Evolutionary conservation across 2,329 filamentous ascomycete genomes (phyloP).

Genomic region (Penicillium sp.): DNA sequence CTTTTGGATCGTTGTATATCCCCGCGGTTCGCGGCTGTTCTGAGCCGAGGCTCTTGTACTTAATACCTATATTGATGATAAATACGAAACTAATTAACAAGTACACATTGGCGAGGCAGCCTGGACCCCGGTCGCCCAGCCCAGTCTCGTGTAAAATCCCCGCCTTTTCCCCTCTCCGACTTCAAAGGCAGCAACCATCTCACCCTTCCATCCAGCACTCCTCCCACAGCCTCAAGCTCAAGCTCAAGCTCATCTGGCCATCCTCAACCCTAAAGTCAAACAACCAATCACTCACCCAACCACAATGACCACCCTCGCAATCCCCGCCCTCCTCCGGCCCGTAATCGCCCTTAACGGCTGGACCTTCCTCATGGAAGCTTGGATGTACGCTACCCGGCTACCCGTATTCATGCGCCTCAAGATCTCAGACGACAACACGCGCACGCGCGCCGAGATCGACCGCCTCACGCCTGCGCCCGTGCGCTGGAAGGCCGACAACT

Average conservation of each 20-base stretch:
- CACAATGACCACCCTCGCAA: conserved; percentile 6
- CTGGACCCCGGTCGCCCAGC: no score
- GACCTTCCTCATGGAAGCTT: conserved; percentile 49
- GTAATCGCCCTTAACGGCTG: conserved; percentile 43
- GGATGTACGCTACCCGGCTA: conserved; percentile 48
- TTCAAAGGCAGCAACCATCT: no score
- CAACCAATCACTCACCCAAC: neutral
- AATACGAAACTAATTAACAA: no score
- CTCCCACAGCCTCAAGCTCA: no score
- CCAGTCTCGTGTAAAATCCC: no score
- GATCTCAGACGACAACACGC: conserved; percentile 15
- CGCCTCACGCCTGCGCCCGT: conserved; percentile 31
- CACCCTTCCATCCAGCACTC: no score
- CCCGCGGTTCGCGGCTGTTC: no score
- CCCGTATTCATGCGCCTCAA: conserved; percentile 39
- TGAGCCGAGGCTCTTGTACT: no score
- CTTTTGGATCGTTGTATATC: no score
- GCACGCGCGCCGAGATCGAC: conserved; percentile 33
- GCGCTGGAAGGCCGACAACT: conserved; percentile 50
- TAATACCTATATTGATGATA: no score
- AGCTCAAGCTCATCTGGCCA: neutral
- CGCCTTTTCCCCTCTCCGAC: no score
- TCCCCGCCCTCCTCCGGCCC: conserved; percentile 33
- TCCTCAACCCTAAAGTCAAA: neutral
- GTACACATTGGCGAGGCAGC: no score